Base-by-base conservation (phyloP, 2,329 filamentous ascomycete genomes). In the Alternaria novae-zelandiae region DNA sequence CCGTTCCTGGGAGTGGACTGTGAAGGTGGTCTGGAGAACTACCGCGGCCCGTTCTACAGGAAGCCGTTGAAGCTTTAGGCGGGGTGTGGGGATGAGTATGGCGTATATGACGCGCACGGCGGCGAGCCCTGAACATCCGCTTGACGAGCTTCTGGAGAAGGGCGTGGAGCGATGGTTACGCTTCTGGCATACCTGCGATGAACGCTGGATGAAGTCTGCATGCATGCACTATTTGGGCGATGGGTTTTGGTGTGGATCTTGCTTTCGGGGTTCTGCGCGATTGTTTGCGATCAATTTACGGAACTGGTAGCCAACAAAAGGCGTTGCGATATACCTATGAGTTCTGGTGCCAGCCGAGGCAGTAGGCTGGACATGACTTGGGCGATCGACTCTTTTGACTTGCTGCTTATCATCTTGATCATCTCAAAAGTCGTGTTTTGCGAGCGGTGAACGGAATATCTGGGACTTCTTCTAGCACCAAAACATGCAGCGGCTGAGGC, bases 1-100 rank as follows among this genome's bases (percentile, higher is more conserved):
- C 45, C 56, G 0, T 44, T 47, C 2, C 5, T 71, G 1, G 70
- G 66, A 0, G 56, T 59, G 13, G 70, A 72, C 13, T 58, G 64
- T 6, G 20, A 45, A 0, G 5, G 17, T 0, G 59, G 68, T 0
- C 43, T 65, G 1, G 54, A 49, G 12, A 23, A 23, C 1, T 58
- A 66, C 23, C 41, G 36, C 9, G 26, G 46, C 2, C 43, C 60
- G 4, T 50, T 68, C 4, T 68, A 61, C 47, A 66, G 44, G 51
- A 55, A 36, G 15, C 25, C n/a, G 6, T 2, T 30, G 23, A 54
- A 44, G 11, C 3, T 32, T 0, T 63, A 50, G 32, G 30, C 15
- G 26, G 2, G 11, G 6, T 10, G 5, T 13, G 8, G 0, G 47
- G 7, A 10, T 21, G 47, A 21, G 32, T 4, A 36, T 8, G 17